phyloP scores from a whole-genome alignment of 2,329 filamentous ascomycete species.

The Colletotrichum liriopes region DNA sequence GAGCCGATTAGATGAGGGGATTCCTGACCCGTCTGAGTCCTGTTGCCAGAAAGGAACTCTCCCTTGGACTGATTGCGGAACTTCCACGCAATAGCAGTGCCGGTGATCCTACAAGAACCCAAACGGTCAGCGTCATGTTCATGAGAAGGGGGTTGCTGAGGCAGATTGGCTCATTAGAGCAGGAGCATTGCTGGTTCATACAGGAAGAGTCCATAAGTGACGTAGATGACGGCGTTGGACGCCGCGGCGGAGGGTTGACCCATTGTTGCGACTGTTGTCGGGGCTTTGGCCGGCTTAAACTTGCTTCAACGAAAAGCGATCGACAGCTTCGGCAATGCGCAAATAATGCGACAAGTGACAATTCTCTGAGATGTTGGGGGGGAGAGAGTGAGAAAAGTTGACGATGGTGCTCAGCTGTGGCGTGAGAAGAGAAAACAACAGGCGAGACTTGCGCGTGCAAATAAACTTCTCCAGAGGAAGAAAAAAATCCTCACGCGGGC shows the following conservation, averaged over 20 bases:
- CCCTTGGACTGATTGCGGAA: slow-evolving; percentile 76
- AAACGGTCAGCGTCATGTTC: not conserved
- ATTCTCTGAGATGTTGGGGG: not conserved
- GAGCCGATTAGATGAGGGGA: slow-evolving; percentile 4
- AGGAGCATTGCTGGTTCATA: slow-evolving; percentile 57
- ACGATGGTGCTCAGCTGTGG: slow-evolving; percentile 23
- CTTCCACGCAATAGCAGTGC: slow-evolving; percentile 71
- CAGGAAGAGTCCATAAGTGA: slow-evolving; percentile 85
- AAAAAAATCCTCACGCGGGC: slow-evolving; percentile 29
- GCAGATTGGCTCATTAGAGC: not conserved
- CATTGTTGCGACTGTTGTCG: slow-evolving; percentile 64
- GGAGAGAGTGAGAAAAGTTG: slow-evolving; percentile 1
- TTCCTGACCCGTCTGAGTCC: slow-evolving; percentile 85
- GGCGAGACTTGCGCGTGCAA: slow-evolving; percentile 34
- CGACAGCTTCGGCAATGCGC: not conserved
- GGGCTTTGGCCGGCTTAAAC: not conserved
- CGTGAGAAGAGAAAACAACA: slow-evolving; percentile 22
- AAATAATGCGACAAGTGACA: not conserved
- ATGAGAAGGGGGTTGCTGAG: not conserved
- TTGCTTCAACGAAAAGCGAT: not conserved
- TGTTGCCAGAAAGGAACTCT: slow-evolving; percentile 82
- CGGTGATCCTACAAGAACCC: slow-evolving; percentile 68
- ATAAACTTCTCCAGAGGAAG: not conserved
- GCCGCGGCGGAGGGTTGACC: slow-evolving; percentile 81
- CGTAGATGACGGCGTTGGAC: slow-evolving; percentile 87